Conservation (phyloP, 495 filamentous ascomycete species). For the Neurospora sp. region DNA sequence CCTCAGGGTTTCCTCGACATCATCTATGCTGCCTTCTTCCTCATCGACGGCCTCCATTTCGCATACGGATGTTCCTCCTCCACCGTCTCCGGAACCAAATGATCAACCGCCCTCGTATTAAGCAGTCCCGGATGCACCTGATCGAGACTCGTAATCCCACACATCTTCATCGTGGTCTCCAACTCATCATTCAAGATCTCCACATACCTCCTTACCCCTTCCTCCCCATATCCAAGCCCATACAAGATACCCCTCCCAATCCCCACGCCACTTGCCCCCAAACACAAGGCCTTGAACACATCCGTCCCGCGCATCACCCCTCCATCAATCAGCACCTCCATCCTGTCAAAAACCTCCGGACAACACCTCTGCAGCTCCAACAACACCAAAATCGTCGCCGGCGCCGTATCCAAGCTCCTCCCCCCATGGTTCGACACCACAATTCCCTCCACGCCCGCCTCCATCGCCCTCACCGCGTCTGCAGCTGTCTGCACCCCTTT, state of each 20-base stretch:
- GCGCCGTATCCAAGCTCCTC: slow-evolving; percentile 52
- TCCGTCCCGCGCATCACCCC: slow-evolving; percentile 55
- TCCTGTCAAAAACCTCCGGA: slow-evolving; percentile 47
- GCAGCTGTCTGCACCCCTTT: slow-evolving; percentile 57
- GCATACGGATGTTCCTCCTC: slow-evolving; percentile 54
- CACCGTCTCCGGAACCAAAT: slow-evolving; percentile 44
- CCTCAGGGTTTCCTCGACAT: slow-evolving; percentile 1
- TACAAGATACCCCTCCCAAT: slow-evolving; percentile 56
- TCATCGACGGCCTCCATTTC: slow-evolving; percentile 27
- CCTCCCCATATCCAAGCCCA: slow-evolving; percentile 58
- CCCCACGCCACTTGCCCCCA: slow-evolving; percentile 55
- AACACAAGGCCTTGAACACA: slow-evolving; percentile 58
- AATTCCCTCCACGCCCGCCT: slow-evolving; percentile 49
- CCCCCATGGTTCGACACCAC: slow-evolving; percentile 62
- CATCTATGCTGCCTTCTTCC: background rate
- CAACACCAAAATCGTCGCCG: slow-evolving; percentile 49
- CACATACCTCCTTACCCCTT: slow-evolving; percentile 58
- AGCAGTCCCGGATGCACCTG: slow-evolving; percentile 59
- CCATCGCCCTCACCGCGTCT: slow-evolving; percentile 48
- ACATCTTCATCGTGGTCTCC: slow-evolving; percentile 69
- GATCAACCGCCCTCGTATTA: slow-evolving; percentile 62
- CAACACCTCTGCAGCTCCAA: slow-evolving; percentile 54
- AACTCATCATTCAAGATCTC: slow-evolving; percentile 66
- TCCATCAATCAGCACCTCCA: slow-evolving; percentile 60
- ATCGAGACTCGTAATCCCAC: slow-evolving; percentile 61